Base-by-base conservation (phyloP, 768 basidiomycete species). In the Amanita rimosa region DNA sequence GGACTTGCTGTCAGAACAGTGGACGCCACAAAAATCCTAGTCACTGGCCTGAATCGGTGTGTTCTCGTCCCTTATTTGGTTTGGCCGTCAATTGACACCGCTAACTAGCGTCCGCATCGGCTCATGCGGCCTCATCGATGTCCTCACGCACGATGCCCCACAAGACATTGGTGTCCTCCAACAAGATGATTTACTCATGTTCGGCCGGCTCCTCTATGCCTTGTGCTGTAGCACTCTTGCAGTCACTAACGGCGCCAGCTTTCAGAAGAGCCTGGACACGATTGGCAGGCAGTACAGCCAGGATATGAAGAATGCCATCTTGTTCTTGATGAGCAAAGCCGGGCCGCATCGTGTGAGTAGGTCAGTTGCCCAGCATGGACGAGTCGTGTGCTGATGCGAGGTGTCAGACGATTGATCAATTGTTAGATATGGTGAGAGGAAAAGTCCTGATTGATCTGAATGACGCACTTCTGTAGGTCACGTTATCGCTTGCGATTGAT, bases 11-110 rank as follows among this genome's bases (percentile, higher is more conserved):
- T 91, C 35, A 73, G 92, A 35, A 80, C 82, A 65, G 65, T 98
- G 17, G 96, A 98, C 53, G 74, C 80, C 7, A 85, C 83, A 19
- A 96, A 96, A 67, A 76, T 99, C 37, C 58, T 99, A 44, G 64
- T 95, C 26, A 94, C 91, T 1, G 85, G 90, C 14, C 83, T 88
- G 68, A 95, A 97, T 65, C 77, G 92, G 86, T 86, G 51, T 42
- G 36, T 22, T 49, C 11, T 8, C 36, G 11, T 34, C 21, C 13
- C 21, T 16, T n/a, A 46, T 17, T 13, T 1, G 8, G 13, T 33
- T 3, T 42, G 21, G 2, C 22, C 1, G 13, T 24, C 2, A 3
- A 24, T 37, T 21, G 13, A 14, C 10, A 3, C 34, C 42, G 33
- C 6, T 11, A n/a, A n/a, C n/a, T 34, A 90, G 93, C 43, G 63